A percentile compares a stretch with the other conserved stretches of the same genome.
Evolutionary conservation across 2,329 filamentous ascomycete genomes (phyloP).

Genomic region (Chrysoporthe deuterocubensis): DNA sequence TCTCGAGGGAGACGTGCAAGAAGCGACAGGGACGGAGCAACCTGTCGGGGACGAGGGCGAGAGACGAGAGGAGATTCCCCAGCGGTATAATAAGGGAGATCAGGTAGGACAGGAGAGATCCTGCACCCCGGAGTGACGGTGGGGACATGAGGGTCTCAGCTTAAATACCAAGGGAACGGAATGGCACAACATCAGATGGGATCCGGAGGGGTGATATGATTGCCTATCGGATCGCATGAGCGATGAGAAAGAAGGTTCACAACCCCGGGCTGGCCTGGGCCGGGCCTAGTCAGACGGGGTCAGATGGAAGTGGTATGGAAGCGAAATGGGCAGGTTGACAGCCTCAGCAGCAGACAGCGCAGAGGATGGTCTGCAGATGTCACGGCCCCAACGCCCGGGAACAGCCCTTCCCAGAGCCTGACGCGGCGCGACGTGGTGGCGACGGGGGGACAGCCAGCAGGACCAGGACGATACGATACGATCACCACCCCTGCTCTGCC

Average conservation of each 20-base stretch:
- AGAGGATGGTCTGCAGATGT: slow-evolving; percentile 20
- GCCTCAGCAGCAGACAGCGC: not conserved
- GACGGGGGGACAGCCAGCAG: slow-evolving; percentile 11
- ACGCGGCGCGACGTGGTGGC: slow-evolving; percentile 13
- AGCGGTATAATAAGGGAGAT: not conserved
- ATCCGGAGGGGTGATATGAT: slow-evolving; percentile 19
- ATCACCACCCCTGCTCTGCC: not conserved
- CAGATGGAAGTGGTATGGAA: slow-evolving; percentile 10
- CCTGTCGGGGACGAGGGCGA: not conserved
- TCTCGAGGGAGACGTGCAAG: not conserved
- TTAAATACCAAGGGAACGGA: slow-evolving; percentile 23
- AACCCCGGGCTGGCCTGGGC: slow-evolving; percentile 14
- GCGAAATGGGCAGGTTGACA: slow-evolving; percentile 17
- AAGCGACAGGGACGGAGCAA: not conserved
- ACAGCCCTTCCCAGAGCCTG: slow-evolving; percentile 1
- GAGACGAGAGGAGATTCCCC: not conserved
- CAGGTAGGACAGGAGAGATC: slow-evolving; percentile 1
- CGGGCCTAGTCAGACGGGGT: slow-evolving; percentile 7
- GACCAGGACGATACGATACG: not conserved
- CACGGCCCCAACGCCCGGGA: not conserved
- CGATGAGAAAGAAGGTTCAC: slow-evolving; percentile 12
- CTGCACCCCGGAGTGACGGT: slow-evolving; percentile 19
- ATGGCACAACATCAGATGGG: slow-evolving; percentile 21
- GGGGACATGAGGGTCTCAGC: slow-evolving; percentile 13
- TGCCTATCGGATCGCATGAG: slow-evolving; percentile 11